Evolutionary conservation across 345 rosid genomes (phyloP), one percentile per base, ranked within the genome.

Genomic region (Toxicodendron radicans): DNA sequence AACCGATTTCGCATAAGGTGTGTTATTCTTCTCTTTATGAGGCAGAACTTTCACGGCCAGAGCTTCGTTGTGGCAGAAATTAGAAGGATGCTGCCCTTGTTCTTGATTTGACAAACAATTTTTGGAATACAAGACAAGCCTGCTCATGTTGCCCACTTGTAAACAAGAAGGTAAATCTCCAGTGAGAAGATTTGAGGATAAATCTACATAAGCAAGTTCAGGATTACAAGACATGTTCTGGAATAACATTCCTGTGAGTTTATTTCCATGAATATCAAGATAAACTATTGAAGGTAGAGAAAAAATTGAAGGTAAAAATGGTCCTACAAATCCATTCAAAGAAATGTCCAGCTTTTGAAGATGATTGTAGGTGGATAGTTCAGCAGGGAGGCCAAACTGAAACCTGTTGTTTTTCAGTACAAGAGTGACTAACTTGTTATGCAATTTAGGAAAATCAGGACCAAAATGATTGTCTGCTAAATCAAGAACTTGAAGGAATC

Each of bases 311-410:
- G 89, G 83, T 32, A 72, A 49, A 59, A 90, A 80, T 1, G 88
- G 91, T 32, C 90, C 94, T 1, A 82, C 84, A 66, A 90, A 83
- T 58, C 79, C 80, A 65, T 90, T 90, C 14, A 85, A 67, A 7
- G 94, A 90, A n/a, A 85, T 76, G 60, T 90, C 94, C 10, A 90
- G 80, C 81, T 75, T 86, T 24, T 90, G 81, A 56, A 90, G 94
- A 68, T 83, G 87, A 69, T 82, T 35, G 68, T 32, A 85, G 12
- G 80, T 77, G 51, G 48, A 66, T 24, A 86, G 60, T 38, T 85
- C 83, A 52, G 21, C 41, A 10, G 94, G 90, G 10, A 90, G 46
- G 14, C 85, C 87, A 41, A 68, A 84, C 57, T 60, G 67, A 66
- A 90, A 90, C 66, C 80, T 81, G 80, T 90, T 90, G 52, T 82